phyloP scores from a whole-genome alignment of 1,139 yeast genomes.

The Candida mesenterica region DNA sequence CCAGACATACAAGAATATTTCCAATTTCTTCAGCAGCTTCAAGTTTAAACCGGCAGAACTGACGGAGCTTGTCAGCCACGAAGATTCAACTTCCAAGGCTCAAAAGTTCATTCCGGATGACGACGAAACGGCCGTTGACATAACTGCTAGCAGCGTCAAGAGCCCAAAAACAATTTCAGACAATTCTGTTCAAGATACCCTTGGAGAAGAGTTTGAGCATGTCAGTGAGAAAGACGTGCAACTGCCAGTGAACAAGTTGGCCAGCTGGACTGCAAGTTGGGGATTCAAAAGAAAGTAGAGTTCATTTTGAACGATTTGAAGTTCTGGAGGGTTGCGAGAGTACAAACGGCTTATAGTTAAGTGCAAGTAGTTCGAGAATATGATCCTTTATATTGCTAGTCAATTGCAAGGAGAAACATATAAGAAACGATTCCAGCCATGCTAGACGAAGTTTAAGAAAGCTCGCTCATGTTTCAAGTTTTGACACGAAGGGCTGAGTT shows the following conservation, averaged over 20 bases:
- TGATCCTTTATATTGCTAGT: too few species aligned
- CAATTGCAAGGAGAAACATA: too few species aligned
- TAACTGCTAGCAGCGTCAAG: not conserved
- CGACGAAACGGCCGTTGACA: slow-evolving; percentile 1
- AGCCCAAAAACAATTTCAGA: not conserved
- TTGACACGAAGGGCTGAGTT: too few species aligned
- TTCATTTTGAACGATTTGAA: too few species aligned
- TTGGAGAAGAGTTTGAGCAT: slow-evolving; percentile 9
- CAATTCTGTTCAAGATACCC: not conserved
- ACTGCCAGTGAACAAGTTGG: slow-evolving; percentile 9
- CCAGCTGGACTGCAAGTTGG: slow-evolving; percentile 16
- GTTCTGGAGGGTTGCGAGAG: too few species aligned
- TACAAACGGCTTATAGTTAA: too few species aligned
- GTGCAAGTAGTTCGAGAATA: too few species aligned
- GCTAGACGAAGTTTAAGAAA: too few species aligned
- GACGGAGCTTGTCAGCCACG: not conserved
- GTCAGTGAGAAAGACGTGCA: slow-evolving; percentile 2
- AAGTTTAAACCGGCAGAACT: not conserved
- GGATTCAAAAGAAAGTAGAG: slow-evolving; percentile 12
- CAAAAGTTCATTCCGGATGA: slow-evolving; percentile 14
- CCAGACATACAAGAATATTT: slow-evolving; percentile 20
- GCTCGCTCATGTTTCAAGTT: too few species aligned
- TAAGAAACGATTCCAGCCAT: too few species aligned
- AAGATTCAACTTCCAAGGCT: slow-evolving; percentile 8
- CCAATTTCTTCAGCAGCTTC: slow-evolving; percentile 22